A percentile compares a stretch with the other conserved stretches of the same genome.
Conservation (phyloP, 345 rosid species). For the Aurinia saxatilis region DNA sequence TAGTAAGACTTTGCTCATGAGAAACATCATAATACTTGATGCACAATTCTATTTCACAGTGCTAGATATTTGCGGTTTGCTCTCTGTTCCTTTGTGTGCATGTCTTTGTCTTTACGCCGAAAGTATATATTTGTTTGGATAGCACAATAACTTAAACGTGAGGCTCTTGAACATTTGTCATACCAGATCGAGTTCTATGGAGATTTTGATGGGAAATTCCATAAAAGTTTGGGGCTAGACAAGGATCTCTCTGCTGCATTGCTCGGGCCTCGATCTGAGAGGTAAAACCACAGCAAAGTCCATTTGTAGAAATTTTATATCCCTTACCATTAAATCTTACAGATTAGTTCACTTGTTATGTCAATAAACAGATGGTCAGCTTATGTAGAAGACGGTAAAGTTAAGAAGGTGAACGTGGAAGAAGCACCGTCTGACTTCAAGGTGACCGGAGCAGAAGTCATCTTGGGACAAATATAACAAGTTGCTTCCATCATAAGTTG, state of each 20-base stretch:
- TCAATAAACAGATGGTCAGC: conserved; percentile 74
- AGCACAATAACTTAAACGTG: not conserved
- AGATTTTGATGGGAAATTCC: conserved; percentile 81
- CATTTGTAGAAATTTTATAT: not conserved
- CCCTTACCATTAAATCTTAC: not conserved
- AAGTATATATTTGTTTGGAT: not conserved
- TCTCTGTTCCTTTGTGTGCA: not conserved
- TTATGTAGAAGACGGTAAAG: conserved; percentile 71
- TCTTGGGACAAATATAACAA: conserved; percentile 64
- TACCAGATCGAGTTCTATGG: conserved; percentile 84
- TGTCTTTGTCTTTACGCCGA: not conserved
- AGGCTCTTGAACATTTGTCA: conserved; percentile 3
- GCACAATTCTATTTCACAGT: not conserved
- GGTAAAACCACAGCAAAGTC: conserved; percentile 32
- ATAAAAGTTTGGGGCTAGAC: conserved; percentile 75
- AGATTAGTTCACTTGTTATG: not conserved
- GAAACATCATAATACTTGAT: not conserved
- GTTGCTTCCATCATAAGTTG: not conserved
- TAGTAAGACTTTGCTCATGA: not conserved
- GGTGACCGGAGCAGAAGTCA: conserved; percentile 72
- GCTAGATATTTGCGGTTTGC: not conserved
- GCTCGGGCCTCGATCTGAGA: conserved; percentile 78
- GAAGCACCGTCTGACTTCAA: conserved; percentile 83
- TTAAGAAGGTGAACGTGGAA: conserved; percentile 76
- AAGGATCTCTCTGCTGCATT: conserved; percentile 86